These are phyloP conservation scores for Leptomonas pyrrhocoris DNA, from an alignment of 208 protist species.

Conservation along the genomic window DNA sequence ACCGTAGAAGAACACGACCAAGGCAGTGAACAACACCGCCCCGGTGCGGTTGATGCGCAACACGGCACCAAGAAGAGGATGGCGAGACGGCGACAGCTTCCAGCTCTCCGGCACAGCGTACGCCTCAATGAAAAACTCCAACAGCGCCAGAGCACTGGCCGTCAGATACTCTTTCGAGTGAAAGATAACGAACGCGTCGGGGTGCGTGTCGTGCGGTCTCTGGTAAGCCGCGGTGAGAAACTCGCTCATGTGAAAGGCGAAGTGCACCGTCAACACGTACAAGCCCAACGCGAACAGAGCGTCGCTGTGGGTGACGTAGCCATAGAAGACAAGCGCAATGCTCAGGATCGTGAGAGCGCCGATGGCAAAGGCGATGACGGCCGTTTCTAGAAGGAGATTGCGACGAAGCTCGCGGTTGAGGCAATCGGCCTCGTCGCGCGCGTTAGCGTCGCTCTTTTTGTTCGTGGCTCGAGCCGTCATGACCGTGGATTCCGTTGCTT, in stretches of 20 bases:
- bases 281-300: constrained; percentile 56
- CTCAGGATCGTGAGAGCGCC: constrained; percentile 40
- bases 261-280: constrained; percentile 61
- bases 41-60: constrained; percentile 50
- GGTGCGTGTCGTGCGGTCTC: constrained; percentile 71
- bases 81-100: constrained; percentile 38
- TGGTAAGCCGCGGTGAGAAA: constrained; percentile 59
- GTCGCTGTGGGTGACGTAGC: constrained; percentile 29
- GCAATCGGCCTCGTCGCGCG: neutral
- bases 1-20: constrained; percentile 62
- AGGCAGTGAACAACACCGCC: constrained; percentile 37
- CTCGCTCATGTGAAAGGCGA: constrained; percentile 83
- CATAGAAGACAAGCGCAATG: constrained; percentile 45
- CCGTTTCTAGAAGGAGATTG: constrained; percentile 57
- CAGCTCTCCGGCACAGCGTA: constrained; percentile 58
- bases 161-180: constrained; percentile 70
- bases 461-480: neutral
- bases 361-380: constrained; percentile 63
- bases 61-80: constrained; percentile 14
- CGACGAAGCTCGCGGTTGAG: constrained; percentile 31
- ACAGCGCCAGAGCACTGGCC: constrained; percentile 44
- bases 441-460: neutral
- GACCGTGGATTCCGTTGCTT: neutral
- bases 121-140: constrained; percentile 79
- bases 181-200: constrained; percentile 84